Conservation (phyloP, 768 basidiomycete genomes). For the Pisolithus microcarpus region DNA sequence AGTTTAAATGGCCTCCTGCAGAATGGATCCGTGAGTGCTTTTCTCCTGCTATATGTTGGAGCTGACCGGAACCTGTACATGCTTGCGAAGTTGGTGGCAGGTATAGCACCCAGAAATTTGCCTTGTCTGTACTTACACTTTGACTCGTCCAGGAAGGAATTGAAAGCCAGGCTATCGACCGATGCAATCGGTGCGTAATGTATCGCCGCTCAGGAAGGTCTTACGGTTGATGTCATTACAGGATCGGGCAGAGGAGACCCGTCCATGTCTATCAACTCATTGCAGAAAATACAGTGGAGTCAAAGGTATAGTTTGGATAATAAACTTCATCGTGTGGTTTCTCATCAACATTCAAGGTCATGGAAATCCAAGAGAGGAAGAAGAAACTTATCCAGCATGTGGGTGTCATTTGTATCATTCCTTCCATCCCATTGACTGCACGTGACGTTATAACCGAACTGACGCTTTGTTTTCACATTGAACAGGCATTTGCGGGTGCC, state of each 20-base stretch:
- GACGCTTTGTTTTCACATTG: neutral
- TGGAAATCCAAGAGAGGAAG: slow-evolving; percentile 85
- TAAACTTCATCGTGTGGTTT: neutral
- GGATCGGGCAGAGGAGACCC: slow-evolving; percentile 75
- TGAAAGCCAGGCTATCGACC: slow-evolving; percentile 76
- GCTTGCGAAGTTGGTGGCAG: slow-evolving; percentile 65
- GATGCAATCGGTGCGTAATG: slow-evolving; percentile 56
- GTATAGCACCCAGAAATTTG: slow-evolving; percentile 20
- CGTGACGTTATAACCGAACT: neutral
- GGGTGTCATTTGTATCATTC: slow-evolving; percentile 1
- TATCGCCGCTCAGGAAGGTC: neutral
- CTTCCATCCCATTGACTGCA: neutral
- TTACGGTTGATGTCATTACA: slow-evolving; percentile 11
- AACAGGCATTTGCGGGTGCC: slow-evolving; percentile 79
- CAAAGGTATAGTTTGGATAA: slow-evolving; percentile 47
- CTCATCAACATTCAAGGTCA: slow-evolving; percentile 35
- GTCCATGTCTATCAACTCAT: slow-evolving; percentile 88
- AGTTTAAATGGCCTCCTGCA: slow-evolving; percentile 18
- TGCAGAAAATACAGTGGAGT: slow-evolving; percentile 83
- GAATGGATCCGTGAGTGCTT: slow-evolving; percentile 74
- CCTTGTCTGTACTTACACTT: slow-evolving; percentile 6
- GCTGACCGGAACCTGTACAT: slow-evolving; percentile 1
- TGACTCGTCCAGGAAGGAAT: slow-evolving; percentile 55
- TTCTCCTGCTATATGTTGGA: neutral
- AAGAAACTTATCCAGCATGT: slow-evolving; percentile 75